Evolutionary conservation across 2,329 filamentous ascomycete species (phyloP).

Genomic region (Aciculosporium take): DNA sequence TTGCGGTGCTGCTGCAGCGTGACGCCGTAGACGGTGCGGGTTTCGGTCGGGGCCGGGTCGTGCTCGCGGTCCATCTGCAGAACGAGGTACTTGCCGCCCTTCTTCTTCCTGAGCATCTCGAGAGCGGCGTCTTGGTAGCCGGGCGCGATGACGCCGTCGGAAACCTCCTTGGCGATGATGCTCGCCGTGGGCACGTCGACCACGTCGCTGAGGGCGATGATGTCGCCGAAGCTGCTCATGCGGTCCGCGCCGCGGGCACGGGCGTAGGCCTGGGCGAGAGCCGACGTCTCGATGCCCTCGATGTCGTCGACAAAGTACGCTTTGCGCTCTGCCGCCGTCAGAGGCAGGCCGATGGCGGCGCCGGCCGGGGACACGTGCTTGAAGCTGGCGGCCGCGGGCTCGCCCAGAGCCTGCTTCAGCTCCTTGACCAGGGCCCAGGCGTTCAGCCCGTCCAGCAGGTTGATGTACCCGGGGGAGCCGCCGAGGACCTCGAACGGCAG

Average conservation of each 20-base stretch:
- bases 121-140: constrained; percentile 74
- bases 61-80: constrained; percentile 88
- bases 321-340: constrained; percentile 79
- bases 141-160: constrained; percentile 88
- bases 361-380: constrained; percentile 98
- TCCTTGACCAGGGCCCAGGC: constrained; percentile 96
- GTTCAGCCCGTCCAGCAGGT: constrained; percentile 90
- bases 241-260: constrained; percentile 90
- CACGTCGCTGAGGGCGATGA: constrained; percentile 82
- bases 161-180: constrained; percentile 96
- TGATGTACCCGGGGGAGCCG: constrained; percentile 90
- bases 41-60: constrained; percentile 66
- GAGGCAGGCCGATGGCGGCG: constrained; percentile 80
- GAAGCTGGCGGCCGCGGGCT: constrained; percentile 90
- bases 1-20: constrained; percentile 85
- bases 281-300: constrained; percentile 69
- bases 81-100: constrained; percentile 91
- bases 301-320: constrained; percentile 99
- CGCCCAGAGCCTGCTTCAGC: constrained; percentile 73
- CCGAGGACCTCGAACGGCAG: constrained; percentile 91
- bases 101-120: constrained; percentile 92
- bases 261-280: constrained; percentile 85
- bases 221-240: constrained; percentile 96
- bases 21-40: constrained; percentile 79
- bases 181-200: constrained; percentile 89